A percentile compares a stretch with the other conserved stretches of the same genome.
These are phyloP conservation scores for Globisporangium orthogonon DNA, from an alignment of 352 stramenopile genomes.

Conservation along the genomic window DNA sequence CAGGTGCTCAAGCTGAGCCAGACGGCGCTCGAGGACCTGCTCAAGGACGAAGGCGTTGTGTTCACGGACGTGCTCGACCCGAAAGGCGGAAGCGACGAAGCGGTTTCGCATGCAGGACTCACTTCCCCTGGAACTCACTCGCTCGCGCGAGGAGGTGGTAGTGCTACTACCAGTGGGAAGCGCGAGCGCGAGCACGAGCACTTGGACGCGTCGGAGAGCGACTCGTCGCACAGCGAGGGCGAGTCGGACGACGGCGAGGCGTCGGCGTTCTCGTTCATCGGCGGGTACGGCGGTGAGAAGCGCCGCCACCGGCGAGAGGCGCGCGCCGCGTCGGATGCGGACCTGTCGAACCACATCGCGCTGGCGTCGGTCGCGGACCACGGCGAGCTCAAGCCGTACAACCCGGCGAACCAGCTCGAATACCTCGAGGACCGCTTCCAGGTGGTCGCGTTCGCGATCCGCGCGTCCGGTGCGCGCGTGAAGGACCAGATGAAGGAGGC, in stretches of 20 bases:
- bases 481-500: constrained; percentile 90
- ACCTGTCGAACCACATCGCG: constrained; percentile 18
- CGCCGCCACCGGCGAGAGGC: constrained; percentile 11
- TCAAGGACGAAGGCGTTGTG: constrained; percentile 64
- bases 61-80: constrained; percentile 55
- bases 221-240: constrained; percentile 13
- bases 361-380: constrained; percentile 38
- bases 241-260: constrained; percentile 25
- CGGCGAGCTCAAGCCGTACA: constrained; percentile 77
- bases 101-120: too few species aligned
- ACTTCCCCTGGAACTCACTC: too few species aligned
- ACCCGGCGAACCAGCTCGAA: constrained; percentile 76
- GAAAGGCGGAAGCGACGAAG: constrained; percentile 4
- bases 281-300: constrained; percentile 43
- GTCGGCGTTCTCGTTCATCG: constrained; percentile 69
- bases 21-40: constrained; percentile 70
- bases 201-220: constrained; percentile 24
- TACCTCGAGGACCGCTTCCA: constrained; percentile 88
- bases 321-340: constrained; percentile 3
- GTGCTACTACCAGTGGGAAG: too few species aligned
- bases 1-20: constrained; percentile 84
- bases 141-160: too few species aligned
- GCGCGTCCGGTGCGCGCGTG: constrained; percentile 69
- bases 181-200: constrained; percentile 7
- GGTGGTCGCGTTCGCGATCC: constrained; percentile 83